phyloP scores from a whole-genome alignment of 2,329 filamentous ascomycete species.

The Xenosphaeropsis pyriputrescens region DNA sequence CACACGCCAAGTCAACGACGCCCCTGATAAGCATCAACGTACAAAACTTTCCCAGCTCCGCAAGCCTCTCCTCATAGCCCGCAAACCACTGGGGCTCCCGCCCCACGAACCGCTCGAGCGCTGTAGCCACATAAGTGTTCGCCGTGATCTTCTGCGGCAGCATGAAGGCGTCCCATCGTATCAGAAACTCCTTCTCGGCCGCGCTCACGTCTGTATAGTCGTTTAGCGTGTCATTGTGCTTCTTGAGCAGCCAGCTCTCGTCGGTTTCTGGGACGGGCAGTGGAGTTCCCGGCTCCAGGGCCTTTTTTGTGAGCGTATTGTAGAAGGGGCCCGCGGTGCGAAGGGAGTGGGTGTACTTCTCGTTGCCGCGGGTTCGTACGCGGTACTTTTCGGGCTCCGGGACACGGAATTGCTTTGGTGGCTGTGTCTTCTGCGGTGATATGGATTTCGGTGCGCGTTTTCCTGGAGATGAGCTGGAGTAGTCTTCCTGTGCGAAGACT shows the following conservation, averaged over 20 bases:
- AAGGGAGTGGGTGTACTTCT: constrained; percentile 6
- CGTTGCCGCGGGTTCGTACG: not conserved
- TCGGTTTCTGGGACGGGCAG: constrained; percentile 2
- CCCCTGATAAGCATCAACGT: constrained; percentile 8
- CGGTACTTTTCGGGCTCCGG: not conserved
- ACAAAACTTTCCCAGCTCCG: constrained; percentile 10
- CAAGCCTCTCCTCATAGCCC: constrained; percentile 6
- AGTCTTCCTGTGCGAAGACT: too few species aligned
- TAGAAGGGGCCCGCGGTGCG: constrained; percentile 11
- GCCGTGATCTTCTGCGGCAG: constrained; percentile 8
- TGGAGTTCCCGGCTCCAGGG: too few species aligned
- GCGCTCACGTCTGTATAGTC: constrained; percentile 13
- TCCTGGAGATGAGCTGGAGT: too few species aligned
- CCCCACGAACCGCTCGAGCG: constrained; percentile 10
- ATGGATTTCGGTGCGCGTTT: too few species aligned
- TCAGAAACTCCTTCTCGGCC: constrained; percentile 16
- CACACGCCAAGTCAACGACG: constrained; percentile 4
- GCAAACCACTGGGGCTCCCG: constrained; percentile 12
- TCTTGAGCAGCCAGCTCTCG: constrained; percentile 15
- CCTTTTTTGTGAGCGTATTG: constrained; percentile 8
- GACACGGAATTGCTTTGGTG: not conserved
- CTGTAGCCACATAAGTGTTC: constrained; percentile 6
- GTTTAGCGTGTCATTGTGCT: constrained; percentile 14
- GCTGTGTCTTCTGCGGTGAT: not conserved
- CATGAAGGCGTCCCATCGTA: constrained; percentile 15